Percentiles rank a stretch among this genome's conserved stretches.
These are phyloP conservation scores for Hirschfeldia incana DNA, from an alignment of 345 rosid species.

Conservation along the genomic window DNA sequence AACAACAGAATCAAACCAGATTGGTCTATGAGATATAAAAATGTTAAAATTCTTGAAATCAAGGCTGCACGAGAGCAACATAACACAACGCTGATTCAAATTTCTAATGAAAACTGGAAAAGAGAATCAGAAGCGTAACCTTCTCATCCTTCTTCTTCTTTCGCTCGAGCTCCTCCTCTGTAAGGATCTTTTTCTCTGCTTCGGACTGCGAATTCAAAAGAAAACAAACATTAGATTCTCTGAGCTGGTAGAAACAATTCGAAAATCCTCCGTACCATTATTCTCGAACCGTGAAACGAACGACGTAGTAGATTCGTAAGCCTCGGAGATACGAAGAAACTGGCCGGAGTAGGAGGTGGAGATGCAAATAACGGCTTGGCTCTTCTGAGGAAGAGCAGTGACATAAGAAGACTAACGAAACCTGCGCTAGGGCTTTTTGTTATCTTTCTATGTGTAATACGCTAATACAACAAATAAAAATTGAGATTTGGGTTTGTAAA, in stretches of 20 bases:
- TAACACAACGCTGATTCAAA: not conserved
- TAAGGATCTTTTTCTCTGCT: conserved; percentile 54
- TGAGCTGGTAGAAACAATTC: not conserved
- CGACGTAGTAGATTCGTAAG: conserved; percentile 9
- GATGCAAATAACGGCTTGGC: conserved; percentile 35
- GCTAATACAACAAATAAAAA: not conserved
- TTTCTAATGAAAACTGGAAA: not conserved
- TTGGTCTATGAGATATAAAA: not conserved
- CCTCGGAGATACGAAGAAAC: conserved; percentile 10
- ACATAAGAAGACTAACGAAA: conserved; percentile 24
- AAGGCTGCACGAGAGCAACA: not conserved
- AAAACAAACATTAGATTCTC: conserved; percentile 1
- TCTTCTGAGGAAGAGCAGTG: conserved; percentile 27
- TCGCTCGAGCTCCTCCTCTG: conserved; percentile 75
- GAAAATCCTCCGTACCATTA: conserved; percentile 27
- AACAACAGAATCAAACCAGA: not conserved
- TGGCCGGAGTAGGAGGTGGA: not conserved
- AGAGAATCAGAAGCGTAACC: conserved; percentile 38
- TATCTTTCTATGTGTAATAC: not conserved
- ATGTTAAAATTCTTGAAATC: not conserved
- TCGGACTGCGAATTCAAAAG: conserved; percentile 46
- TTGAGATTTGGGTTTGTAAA: not conserved
- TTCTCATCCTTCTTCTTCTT: conserved; percentile 94
- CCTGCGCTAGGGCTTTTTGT: conserved; percentile 26
- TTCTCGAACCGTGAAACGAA: conserved; percentile 31